Percentiles rank a stretch among this genome's conserved stretches.
Evolutionary conservation across 225 moss, liverwort and hornwort species (phyloP).

Genomic region (Antitrichia curtipendula): DNA sequence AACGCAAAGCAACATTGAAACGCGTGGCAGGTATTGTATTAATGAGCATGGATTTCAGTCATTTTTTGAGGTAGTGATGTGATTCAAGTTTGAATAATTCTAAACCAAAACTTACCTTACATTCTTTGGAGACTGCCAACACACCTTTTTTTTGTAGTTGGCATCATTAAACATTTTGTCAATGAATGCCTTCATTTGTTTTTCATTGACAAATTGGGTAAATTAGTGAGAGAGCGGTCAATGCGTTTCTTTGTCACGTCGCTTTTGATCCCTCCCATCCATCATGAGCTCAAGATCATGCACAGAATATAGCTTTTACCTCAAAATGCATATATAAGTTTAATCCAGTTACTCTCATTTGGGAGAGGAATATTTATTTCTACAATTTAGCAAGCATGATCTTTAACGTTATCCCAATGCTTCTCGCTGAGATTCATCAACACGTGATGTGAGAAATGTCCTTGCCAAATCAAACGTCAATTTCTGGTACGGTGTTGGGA

Average conservation of each 20-base stretch:
- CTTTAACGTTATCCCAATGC: background rate
- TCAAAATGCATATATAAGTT: too few species aligned
- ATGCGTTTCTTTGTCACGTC: background rate
- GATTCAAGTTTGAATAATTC: background rate
- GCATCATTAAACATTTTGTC: background rate
- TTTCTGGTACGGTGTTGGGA: background rate
- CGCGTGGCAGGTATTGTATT: background rate
- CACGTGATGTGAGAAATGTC: background rate
- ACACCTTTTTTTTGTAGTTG: too few species aligned
- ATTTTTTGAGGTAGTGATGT: background rate
- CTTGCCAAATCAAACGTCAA: background rate
- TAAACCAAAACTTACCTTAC: background rate
- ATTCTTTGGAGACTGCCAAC: background rate
- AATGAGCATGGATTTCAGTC: background rate
- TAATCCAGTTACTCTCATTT: background rate
- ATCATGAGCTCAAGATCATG: background rate
- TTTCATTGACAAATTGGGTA: background rate
- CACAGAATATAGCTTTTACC: background rate
- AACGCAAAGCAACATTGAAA: background rate
- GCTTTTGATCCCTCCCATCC: background rate
- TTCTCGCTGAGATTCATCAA: background rate
- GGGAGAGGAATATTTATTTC: background rate
- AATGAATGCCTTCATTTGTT: background rate
- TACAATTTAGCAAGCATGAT: background rate
- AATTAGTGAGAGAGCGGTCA: too few species aligned